Evolutionary conservation across 345 rosid genomes (phyloP).

Genomic region (Punica granatum): DNA sequence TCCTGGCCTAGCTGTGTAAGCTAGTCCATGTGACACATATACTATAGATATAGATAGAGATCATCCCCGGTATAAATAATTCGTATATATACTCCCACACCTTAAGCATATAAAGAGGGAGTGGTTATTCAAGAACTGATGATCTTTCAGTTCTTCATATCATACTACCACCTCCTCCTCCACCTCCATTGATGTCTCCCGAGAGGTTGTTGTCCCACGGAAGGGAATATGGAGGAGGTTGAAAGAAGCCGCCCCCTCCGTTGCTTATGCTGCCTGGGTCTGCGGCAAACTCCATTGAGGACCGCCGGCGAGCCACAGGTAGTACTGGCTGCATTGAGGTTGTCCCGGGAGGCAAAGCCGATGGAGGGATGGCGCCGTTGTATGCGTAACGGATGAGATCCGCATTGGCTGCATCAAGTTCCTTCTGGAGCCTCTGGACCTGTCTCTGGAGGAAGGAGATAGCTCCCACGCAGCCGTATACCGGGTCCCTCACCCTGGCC

Average conservation of each 20-base stretch:
- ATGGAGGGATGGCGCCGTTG: slow-evolving; percentile 13
- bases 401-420: slow-evolving; percentile 77
- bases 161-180: slow-evolving; percentile 15
- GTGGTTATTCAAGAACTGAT: background rate
- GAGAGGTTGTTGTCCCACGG: slow-evolving; percentile 35
- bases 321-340: slow-evolving; percentile 5
- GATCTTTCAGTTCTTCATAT: background rate
- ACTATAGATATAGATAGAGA: background rate
- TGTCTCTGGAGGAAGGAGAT: slow-evolving; percentile 89
- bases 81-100: background rate
- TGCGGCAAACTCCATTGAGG: slow-evolving; percentile 3
- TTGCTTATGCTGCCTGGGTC: slow-evolving; percentile 1
- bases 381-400: slow-evolving; percentile 63
- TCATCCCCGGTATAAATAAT: background rate
- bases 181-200: slow-evolving; percentile 43
- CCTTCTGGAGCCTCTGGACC: slow-evolving; percentile 87
- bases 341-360: slow-evolving; percentile 1
- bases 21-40: slow-evolving; percentile 3
- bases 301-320: slow-evolving; percentile 3
- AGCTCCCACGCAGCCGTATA: slow-evolving; percentile 84
- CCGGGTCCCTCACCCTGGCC: slow-evolving; percentile 87
- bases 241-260: slow-evolving; percentile 17
- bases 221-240: slow-evolving; percentile 18
- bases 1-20: background rate
- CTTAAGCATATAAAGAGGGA: background rate